phyloP scores from a whole-genome alignment of 2,329 filamentous ascomycete genomes.

The Xylariaceae sp. region DNA sequence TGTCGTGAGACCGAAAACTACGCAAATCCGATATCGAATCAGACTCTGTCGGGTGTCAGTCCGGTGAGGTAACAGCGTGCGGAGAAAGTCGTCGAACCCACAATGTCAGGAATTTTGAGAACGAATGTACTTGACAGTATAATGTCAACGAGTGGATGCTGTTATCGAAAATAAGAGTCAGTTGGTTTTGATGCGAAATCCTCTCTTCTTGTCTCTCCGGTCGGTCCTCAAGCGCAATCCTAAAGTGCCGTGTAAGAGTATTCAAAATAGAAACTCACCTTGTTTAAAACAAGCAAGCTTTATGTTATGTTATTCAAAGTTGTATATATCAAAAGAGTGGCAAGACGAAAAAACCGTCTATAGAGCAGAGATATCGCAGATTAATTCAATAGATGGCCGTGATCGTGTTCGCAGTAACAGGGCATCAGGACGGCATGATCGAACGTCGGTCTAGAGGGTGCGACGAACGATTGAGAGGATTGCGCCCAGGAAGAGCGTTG shows the following conservation, averaged over 20 bases:
- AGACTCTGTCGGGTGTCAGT: slow-evolving; percentile 19
- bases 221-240: slow-evolving; percentile 9
- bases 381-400: slow-evolving; percentile 19
- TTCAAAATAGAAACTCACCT: slow-evolving; percentile 19
- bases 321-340: slow-evolving; percentile 31
- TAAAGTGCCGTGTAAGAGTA: not conserved
- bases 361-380: slow-evolving; percentile 12
- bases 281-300: slow-evolving; percentile 25
- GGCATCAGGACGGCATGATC: slow-evolving; percentile 29
- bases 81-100: slow-evolving; percentile 24
- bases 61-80: slow-evolving; percentile 1
- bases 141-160: slow-evolving; percentile 40
- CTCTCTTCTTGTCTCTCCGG: not conserved
- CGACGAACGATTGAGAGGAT: slow-evolving; percentile 20
- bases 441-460: slow-evolving; percentile 21
- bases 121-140: slow-evolving; percentile 46
- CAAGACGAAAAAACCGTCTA: slow-evolving; percentile 34
- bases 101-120: slow-evolving; percentile 38
- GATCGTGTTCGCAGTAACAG: slow-evolving; percentile 23
- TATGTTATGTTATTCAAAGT: slow-evolving; percentile 14
- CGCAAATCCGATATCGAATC: slow-evolving; percentile 11
- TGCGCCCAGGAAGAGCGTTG: slow-evolving; percentile 26
- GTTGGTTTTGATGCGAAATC: slow-evolving; percentile 11
- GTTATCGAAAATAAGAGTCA: slow-evolving; percentile 15
- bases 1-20: slow-evolving; percentile 15